phyloP scores from a whole-genome alignment of 768 basidiomycete species.

The Leccinellum albellum region DNA sequence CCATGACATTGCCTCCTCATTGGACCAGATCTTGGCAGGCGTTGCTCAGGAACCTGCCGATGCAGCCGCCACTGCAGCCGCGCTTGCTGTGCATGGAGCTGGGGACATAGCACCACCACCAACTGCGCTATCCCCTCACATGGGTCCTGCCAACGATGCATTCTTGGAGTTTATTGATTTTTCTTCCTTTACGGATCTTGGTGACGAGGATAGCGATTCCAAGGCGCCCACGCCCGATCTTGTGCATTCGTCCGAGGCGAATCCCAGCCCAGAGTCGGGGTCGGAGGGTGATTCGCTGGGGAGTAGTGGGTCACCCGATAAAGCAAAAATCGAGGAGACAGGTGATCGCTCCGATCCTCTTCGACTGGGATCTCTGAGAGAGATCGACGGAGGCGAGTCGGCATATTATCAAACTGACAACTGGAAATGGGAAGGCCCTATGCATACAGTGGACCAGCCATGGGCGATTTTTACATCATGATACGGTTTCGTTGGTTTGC shows the following conservation, averaged over 20 bases:
- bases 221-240: constrained; percentile 77
- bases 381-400: constrained; percentile 73
- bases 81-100: constrained; percentile 22
- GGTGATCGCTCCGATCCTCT: constrained; percentile 45
- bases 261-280: constrained; percentile 73
- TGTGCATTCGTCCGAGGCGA: constrained; percentile 64
- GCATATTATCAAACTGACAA: constrained; percentile 53
- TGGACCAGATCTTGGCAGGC: constrained; percentile 63
- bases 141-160: constrained; percentile 33
- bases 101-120: constrained; percentile 31
- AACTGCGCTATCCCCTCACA: constrained; percentile 33
- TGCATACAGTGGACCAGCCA: constrained; percentile 61
- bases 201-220: constrained; percentile 59
- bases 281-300: constrained; percentile 56
- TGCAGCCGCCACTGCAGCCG: constrained; percentile 29
- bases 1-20: constrained; percentile 52
- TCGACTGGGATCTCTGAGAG: constrained; percentile 58
- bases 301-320: constrained; percentile 42
- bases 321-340: constrained; percentile 52
- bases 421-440: constrained; percentile 74
- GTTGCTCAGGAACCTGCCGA: constrained; percentile 40
- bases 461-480: constrained; percentile 63
- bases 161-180: constrained; percentile 65
- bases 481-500: constrained; percentile 24
- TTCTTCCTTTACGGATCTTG: constrained; percentile 49